Base-by-base conservation (phyloP, 345 rosid genomes). In the Acer negundo region DNA sequence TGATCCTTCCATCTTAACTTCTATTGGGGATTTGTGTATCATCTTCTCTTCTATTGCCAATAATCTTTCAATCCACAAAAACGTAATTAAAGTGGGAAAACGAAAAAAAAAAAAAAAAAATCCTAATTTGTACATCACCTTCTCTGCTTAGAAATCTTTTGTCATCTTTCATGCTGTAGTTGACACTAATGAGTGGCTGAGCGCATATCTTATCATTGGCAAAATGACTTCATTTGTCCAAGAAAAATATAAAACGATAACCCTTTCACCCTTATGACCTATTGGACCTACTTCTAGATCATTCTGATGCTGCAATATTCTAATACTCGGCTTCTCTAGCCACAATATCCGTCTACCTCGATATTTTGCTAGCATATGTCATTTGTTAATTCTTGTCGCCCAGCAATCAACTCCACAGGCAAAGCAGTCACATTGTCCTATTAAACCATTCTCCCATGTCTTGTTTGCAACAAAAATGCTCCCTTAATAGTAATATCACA, bases 341-440 rank as follows among this genome's bases (percentile, higher is more conserved):
- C 56, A 49, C 44, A 40, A 10, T 6, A 44, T 67, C 10, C 24
- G 7, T 67, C 71, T 17, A 28, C 46, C 40, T 53, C 28, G 11
- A 67, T 58, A 47, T 70, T 70, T 10, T 69, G 35, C 35, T 22
- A 46, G 7, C 22, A 69, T 26, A 47, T 47, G 22, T n/a, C 23
- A 20, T 49, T 49, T 15, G 6, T 61, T 12, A n/a, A 61, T 61
- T 53, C 44, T 53, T 10, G 62, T 70, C 11, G 7, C 47, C 44
- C 40, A 71, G 64, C 64, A 71, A 71, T 23, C 38, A 69, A 69
- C 59, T 69, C 40, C 73, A 47, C 7, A 22, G 49, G 38, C 59
- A 69, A 69, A 69, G 40, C 35, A 24, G 38, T 28, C 74, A 28
- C 31, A 28, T 2, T 28, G 31, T 28, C 31, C 31, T 28, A 28